phyloP scores from a whole-genome alignment of 2,329 filamentous ascomycete genomes.

The Periconia digitata region DNA sequence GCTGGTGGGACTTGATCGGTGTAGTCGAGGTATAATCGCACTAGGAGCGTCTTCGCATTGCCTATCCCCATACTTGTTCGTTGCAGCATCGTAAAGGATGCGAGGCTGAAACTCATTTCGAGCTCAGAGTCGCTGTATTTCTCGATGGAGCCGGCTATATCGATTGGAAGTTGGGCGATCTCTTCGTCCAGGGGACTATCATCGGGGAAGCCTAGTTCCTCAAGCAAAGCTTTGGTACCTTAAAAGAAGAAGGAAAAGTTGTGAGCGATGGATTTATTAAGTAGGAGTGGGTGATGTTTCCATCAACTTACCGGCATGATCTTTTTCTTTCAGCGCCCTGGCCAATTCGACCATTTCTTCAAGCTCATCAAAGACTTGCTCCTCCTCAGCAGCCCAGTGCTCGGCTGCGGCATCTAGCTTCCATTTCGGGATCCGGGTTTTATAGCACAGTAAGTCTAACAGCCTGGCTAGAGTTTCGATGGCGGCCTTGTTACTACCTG shows the following conservation, averaged over 20 bases:
- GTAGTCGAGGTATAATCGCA: constrained; percentile 24
- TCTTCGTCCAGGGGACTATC: constrained; percentile 30
- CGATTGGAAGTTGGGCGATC: constrained; percentile 21
- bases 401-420: constrained; percentile 18
- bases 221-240: constrained; percentile 26
- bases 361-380: constrained; percentile 26
- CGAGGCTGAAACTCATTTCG: constrained; percentile 33
- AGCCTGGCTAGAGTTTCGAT: constrained; percentile 23
- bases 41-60: constrained; percentile 21
- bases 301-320: constrained; percentile 13
- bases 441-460: constrained; percentile 17
- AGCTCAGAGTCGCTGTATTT: constrained; percentile 23
- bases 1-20: constrained; percentile 8
- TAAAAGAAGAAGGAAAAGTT: too few species aligned
- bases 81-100: constrained; percentile 23
- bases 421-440: constrained; percentile 8
- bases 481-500: constrained; percentile 13
- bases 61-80: constrained; percentile 28
- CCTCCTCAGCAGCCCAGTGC: constrained; percentile 23
- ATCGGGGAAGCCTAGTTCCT: constrained; percentile 26
- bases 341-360: constrained; percentile 22
- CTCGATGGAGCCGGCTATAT: constrained; percentile 27
- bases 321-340: constrained; percentile 24
- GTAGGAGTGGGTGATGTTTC: too few species aligned
- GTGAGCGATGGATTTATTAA: too few species aligned